These are phyloP conservation scores for Berberis thunbergii DNA, from an alignment of 164 flowering plant genomes.

Conservation along the genomic window DNA sequence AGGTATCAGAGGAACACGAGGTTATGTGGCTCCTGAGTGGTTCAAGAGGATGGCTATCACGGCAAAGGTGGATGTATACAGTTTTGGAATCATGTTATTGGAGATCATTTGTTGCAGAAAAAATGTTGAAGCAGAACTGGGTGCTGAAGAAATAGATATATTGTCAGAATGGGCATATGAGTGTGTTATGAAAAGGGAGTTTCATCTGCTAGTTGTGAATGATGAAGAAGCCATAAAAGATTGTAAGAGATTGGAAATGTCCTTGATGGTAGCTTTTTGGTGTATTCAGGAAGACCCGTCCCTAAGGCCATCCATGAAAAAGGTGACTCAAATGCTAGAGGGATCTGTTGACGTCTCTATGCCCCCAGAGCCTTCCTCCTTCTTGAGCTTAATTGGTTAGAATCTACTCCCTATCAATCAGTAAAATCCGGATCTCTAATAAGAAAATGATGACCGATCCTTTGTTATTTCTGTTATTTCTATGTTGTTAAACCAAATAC, in stretches of 20 bases:
- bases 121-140: constrained; percentile 2
- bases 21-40: constrained; percentile 25
- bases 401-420: not conserved
- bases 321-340: constrained; percentile 20
- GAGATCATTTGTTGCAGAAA: constrained; percentile 18
- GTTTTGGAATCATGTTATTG: constrained; percentile 19
- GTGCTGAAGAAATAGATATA: constrained; percentile 1
- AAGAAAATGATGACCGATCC: no score
- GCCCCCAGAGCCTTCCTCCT: constrained; percentile 16
- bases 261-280: constrained; percentile 21
- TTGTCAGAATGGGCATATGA: constrained; percentile 20
- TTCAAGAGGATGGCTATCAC: constrained; percentile 17
- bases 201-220: constrained; percentile 10
- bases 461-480: no score
- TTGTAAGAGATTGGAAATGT: constrained; percentile 4
- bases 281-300: constrained; percentile 20
- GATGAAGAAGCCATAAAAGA: constrained; percentile 17
- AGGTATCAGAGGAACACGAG: constrained; percentile 19
- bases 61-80: constrained; percentile 23
- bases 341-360: constrained; percentile 12
- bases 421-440: no score
- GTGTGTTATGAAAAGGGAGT: not conserved
- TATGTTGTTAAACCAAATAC: no score
- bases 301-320: constrained; percentile 19
- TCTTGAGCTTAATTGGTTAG: not conserved